A percentile compares a stretch with the other conserved stretches of the same genome.
These are phyloP conservation scores for Salvia splendens DNA, from an alignment of 257 asterid species.

Conservation along the genomic window DNA sequence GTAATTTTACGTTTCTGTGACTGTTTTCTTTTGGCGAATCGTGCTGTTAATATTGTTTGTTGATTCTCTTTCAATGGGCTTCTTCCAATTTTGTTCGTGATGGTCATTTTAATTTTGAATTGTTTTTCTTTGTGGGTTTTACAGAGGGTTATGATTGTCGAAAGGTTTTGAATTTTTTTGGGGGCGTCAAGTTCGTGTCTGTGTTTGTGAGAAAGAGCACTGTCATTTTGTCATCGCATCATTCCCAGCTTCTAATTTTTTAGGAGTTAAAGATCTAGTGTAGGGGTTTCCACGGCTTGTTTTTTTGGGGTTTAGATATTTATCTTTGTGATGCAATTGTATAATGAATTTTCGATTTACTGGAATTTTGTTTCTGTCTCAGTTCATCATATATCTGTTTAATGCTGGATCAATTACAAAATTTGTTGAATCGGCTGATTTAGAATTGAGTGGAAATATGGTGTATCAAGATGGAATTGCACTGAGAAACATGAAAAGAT, in stretches of 20 bases:
- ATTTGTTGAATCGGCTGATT: slow-evolving; percentile 11
- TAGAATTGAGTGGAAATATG: not conserved
- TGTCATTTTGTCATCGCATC: slow-evolving; percentile 5
- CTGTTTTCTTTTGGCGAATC: slow-evolving; percentile 4
- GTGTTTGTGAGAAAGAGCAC: not conserved
- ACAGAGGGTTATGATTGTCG: slow-evolving; percentile 41
- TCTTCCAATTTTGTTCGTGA: slow-evolving; percentile 10
- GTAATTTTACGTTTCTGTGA: slow-evolving; percentile 17
- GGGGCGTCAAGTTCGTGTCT: not conserved
- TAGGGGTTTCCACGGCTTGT: not conserved
- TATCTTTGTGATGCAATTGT: slow-evolving; percentile 11
- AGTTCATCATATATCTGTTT: slow-evolving; percentile 6
- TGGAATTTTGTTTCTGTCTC: not conserved
- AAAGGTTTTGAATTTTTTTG: not conserved
- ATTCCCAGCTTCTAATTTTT: slow-evolving; percentile 16
- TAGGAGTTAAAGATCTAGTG: slow-evolving; percentile 16
- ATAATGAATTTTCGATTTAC: not conserved
- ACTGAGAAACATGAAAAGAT: slow-evolving; percentile 3
- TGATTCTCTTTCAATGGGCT: slow-evolving; percentile 26
- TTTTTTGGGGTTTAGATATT: slow-evolving; percentile 21
- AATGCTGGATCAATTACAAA: slow-evolving; percentile 10
- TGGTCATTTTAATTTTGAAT: slow-evolving; percentile 17
- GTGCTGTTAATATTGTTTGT: not conserved
- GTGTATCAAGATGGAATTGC: not conserved
- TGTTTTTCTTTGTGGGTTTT: slow-evolving; percentile 35